Evolutionary conservation across 257 asterid genomes (phyloP).

Genomic region (Plantago ovata): DNA sequence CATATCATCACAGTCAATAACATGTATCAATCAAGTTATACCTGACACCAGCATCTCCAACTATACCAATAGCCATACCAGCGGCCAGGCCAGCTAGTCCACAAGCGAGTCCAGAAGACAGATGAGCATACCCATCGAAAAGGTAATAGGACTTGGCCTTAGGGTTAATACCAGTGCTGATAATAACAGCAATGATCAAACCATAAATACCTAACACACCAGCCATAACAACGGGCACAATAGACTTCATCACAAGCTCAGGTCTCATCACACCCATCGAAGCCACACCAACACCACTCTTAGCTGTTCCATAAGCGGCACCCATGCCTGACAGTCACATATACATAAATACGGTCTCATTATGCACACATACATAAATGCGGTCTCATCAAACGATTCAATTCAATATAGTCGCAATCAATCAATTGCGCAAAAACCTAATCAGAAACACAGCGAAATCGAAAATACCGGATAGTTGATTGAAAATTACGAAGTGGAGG

Average conservation of each 20-base stretch:
- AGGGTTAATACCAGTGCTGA: constrained; percentile 81
- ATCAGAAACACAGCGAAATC: neutral
- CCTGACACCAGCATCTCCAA: constrained; percentile 93
- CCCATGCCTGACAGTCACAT: constrained; percentile 55
- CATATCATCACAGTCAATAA: neutral
- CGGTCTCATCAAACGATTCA: too few species aligned
- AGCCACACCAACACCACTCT: constrained; percentile 87
- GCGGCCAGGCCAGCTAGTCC: constrained; percentile 86
- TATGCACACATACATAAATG: too few species aligned
- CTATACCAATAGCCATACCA: constrained; percentile 87
- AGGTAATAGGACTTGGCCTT: constrained; percentile 75
- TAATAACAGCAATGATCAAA: constrained; percentile 76
- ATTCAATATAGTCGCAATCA: too few species aligned
- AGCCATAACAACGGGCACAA: constrained; percentile 89
- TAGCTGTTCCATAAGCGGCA: constrained; percentile 82
- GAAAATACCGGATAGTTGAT: too few species aligned
- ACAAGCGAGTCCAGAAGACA: constrained; percentile 75
- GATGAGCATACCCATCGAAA: constrained; percentile 86
- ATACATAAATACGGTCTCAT: neutral
- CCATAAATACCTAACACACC: constrained; percentile 88
- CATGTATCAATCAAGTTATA: constrained; percentile 12
- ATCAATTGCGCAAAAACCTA: too few species aligned
- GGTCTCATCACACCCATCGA: constrained; percentile 93
- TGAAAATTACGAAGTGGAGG: neutral
- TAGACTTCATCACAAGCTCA: constrained; percentile 82